Evolutionary conservation across 1,139 yeast species (phyloP), one percentile per base, ranked within the genome.

Genomic region (Pichia sp.): DNA sequence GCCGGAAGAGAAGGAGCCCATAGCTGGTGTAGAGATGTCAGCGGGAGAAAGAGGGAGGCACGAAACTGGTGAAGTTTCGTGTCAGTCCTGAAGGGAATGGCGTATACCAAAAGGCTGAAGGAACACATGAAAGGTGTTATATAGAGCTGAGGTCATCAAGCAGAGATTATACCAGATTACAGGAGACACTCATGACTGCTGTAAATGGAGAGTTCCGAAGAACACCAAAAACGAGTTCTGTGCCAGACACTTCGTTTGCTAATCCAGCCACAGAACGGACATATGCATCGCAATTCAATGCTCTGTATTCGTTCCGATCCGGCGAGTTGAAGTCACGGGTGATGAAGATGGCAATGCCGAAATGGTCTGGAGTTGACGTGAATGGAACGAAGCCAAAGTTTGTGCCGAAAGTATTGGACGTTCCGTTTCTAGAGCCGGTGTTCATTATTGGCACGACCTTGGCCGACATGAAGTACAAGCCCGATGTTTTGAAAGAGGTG

Each of bases 381-480:
- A 73, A 75, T 56, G 77, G 73, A 8, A 64, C 63, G 31, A 59
- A 59, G 11, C 79, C 76, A 0, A 67, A 64, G 26, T 70, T 70
- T 50, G 79, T 78, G 34, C 81, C 81, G 15, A 90, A 88, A 70
- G 90, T 90, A 10, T 73, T 93, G 58, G 97, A 92, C 67, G 84
- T 92, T 6, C 75, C 76, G 32, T 81, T 82, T 48, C 82, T 85
- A 53, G 78, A 82, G 61, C 80, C 90, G 34, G 82, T 90, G 59
- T 93, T 95, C 95, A 85, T 90, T n/a, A 77, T 87, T 40, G 99
- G 99, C 2, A 89, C 98, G 0, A 77, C 92, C 0, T 90, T 87
- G 64, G 80, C 90, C 63, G 97, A 92, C 58, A 79, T 90, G 83
- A 84, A 82, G 65, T 82, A 82, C 66, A 93, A 93, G 67, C 90